Base-by-base conservation (phyloP, 1,284 basidiomycete genomes). In the Fomitopsis betulina region DNA sequence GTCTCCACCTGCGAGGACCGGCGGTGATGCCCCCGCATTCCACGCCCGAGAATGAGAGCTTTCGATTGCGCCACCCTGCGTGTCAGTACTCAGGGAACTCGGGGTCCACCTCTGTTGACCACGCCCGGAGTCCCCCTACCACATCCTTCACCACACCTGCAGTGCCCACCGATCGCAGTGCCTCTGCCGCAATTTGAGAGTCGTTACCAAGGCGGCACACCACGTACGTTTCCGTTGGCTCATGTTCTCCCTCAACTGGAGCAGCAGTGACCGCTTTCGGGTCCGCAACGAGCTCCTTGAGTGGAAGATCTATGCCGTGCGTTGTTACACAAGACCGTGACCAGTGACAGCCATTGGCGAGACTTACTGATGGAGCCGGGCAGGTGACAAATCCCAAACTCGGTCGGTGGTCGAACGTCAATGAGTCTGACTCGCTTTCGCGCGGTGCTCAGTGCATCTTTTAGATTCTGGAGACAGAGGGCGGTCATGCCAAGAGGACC, bases 141-240 rank as follows among this genome's bases (percentile, higher is more conserved):
- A 96, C 78, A 70, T 96, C 93, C 62, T 77, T 81, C 17, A 92
- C 73, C 21, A 75, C 67, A n/a, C 71, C 58, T 19, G 52, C 65
- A 4, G 62, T 19, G 65, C 73, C 64, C 74, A 76, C 56, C 90
- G 67, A 17, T 58, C 80, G 77, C 35, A 96, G 68, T 1, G 85
- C 85, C 19, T 84, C 78, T 0, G 87, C 93, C 32, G 94, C 96
- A 39, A 94, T 79, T 67, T 94, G 90, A 0, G 94, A 97, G 71
- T 98, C 96, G 69, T 98, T 98, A 0, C 96, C 96, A 21, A 94
- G 77, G 23, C 94, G 81, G 72, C 96, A 98, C 37, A 98, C 72
- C 25, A 98, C 76, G 79, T 58, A 83, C 69, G 38, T 79, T 61
- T 61, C 63, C 43, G 30, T 35, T 7, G 32, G 49, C 7, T 25